Base-by-base conservation (phyloP, 2,329 filamentous ascomycete species). In the Orbilia ellipsospora region DNA sequence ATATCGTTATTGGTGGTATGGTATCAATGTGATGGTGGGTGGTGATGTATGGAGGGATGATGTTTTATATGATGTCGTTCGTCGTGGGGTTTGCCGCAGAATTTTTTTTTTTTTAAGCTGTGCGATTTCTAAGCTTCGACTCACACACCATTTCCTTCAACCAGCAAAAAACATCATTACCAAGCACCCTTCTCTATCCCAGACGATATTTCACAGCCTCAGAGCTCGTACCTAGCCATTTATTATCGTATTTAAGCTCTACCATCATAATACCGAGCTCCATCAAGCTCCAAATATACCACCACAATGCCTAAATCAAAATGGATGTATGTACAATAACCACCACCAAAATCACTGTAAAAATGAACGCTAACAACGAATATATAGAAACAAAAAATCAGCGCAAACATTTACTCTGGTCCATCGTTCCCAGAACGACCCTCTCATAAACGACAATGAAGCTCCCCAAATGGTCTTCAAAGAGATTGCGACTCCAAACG, bases 361-460 rank as follows among this genome's bases (percentile, higher is more conserved):
- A 63, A 44, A 40, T 59, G 26, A 42, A 18, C 52, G 45, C 56
- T 52, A 63, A 36, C 5, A 36, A 59, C 42, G 13, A 40, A 61
- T 45, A 42, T 40, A 57, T 81, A 90, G 88, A 79, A 88, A 97
- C 86, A 97, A 97, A 85, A 96, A 97, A 84, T 91, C 88, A 75
- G 94, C 95, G 80, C 91, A 92, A 82, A 95, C 94, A 84, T 98
- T 96, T 84, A 91, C 91, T 79, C 91, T 99, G 82, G 93, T 98
- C 80, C 92, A 97, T 84, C 92, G 95, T 81, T 92, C 94, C 40
- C 96, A 99, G 84, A 93, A 97, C 88, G 95, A 99, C 83, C 95
- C 96, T 55, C 89, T 94, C 80, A 97, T 99, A 82, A 91, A 99
- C 87, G 94, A 99, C 85, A 88, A 90, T 80, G 87, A 90, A 80